Percentiles rank a stretch among this genome's conserved stretches.
Conservation (phyloP, 129 eudicot genomes). For the Tagetes patula region DNA sequence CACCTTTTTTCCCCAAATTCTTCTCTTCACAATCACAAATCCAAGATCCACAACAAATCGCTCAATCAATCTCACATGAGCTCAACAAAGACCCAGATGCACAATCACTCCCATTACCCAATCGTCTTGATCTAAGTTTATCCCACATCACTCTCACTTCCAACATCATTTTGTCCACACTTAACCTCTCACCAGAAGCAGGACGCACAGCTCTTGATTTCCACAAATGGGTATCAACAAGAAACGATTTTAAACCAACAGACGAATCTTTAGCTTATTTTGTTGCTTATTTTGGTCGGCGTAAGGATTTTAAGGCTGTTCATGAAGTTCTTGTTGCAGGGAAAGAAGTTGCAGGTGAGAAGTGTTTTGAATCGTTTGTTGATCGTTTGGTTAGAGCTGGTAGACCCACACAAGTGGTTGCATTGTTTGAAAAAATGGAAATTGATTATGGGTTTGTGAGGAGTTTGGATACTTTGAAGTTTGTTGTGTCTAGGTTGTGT, state of each 20-base stretch:
- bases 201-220: slow-evolving; percentile 70
- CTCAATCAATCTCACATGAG: slow-evolving; percentile 58
- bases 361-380: slow-evolving; percentile 42
- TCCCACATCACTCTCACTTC: slow-evolving; percentile 54
- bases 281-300: slow-evolving; percentile 72
- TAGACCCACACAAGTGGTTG: slow-evolving; percentile 60
- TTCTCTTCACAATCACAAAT: slow-evolving; percentile 39
- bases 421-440: slow-evolving; percentile 71
- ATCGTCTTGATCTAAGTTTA: slow-evolving; percentile 60
- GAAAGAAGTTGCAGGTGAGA: slow-evolving; percentile 44
- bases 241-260: slow-evolving; percentile 41
- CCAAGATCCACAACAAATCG: slow-evolving; percentile 31
- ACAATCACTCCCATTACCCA: slow-evolving; percentile 43
- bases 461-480: slow-evolving; percentile 50
- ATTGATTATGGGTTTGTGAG: slow-evolving; percentile 73
- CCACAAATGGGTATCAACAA: slow-evolving; percentile 61
- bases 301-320: slow-evolving; percentile 76
- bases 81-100: slow-evolving; percentile 46
- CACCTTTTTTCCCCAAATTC: slow-evolving; percentile 23
- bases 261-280: slow-evolving; percentile 64
- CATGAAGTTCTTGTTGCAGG: slow-evolving; percentile 55
- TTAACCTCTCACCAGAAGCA: slow-evolving; percentile 60
- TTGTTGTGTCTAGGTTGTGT: slow-evolving; percentile 58
- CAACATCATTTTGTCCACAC: slow-evolving; percentile 44
- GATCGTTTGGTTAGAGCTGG: slow-evolving; percentile 86